Evolutionary conservation across 345 rosid species (phyloP).

Genomic region (Arabidopsis suecica): DNA sequence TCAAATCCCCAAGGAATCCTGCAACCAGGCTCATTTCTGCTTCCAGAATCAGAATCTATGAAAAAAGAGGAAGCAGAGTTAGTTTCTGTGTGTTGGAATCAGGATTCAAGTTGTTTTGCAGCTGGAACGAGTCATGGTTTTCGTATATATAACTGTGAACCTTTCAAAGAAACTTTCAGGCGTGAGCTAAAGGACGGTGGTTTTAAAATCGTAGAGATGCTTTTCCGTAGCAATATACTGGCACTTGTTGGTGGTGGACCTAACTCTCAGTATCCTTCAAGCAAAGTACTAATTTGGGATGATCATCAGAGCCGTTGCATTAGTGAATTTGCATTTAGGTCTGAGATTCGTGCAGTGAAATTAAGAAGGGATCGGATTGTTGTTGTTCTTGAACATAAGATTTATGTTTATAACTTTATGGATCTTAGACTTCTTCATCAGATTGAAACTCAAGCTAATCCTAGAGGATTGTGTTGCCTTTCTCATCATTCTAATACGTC

Average conservation of each 20-base stretch:
- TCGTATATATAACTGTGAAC: conserved; percentile 78
- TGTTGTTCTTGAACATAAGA: conserved; percentile 86
- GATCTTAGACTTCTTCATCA: conserved; percentile 85
- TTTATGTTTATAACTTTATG: conserved; percentile 71
- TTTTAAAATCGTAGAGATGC: conserved; percentile 86
- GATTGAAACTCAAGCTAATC: conserved; percentile 78
- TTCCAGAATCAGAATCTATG: conserved; percentile 42
- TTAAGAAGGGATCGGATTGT: conserved; percentile 74
- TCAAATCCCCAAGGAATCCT: conserved; percentile 50
- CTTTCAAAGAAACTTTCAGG: conserved; percentile 75
- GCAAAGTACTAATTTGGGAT: conserved; percentile 86
- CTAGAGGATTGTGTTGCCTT: conserved; percentile 85
- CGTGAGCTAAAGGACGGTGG: conserved; percentile 72
- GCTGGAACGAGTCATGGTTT: conserved; percentile 77
- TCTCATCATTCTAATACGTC: conserved; percentile 73
- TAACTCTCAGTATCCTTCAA: conserved; percentile 79
- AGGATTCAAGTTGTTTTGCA: conserved; percentile 81
- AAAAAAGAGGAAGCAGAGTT: conserved; percentile 55
- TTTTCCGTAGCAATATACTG: conserved; percentile 80
- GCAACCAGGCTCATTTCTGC: conserved; percentile 44
- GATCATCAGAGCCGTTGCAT: conserved; percentile 87
- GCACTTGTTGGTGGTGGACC: conserved; percentile 82
- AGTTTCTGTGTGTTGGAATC: conserved; percentile 82
- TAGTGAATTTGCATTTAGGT: conserved; percentile 81
- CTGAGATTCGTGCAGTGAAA: conserved; percentile 77